Evolutionary conservation across 352 stramenopile genomes (phyloP).

Genomic region (Phytophthora foliorum): DNA sequence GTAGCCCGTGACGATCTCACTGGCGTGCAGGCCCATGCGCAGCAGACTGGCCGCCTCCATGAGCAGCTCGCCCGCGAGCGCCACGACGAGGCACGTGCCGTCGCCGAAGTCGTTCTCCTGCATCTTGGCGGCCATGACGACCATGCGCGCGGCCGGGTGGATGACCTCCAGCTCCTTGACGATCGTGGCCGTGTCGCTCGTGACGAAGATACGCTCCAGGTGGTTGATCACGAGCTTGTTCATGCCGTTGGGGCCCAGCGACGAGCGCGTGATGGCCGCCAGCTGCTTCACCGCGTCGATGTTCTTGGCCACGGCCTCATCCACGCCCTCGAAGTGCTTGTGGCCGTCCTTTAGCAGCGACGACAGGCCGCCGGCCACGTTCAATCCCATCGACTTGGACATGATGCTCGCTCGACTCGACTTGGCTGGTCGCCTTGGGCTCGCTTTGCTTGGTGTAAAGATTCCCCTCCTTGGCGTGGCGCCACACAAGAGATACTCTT

Average conservation of each 20-base stretch:
- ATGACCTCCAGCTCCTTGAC: constrained; percentile 99
- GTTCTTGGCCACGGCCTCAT: constrained; percentile 98
- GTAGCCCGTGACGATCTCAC: constrained; percentile 98
- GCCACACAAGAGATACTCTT: constrained; percentile 36
- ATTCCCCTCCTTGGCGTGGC: constrained; percentile 48
- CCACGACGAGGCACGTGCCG: constrained; percentile 97
- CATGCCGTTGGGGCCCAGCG: constrained; percentile 99
- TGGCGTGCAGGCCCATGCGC: constrained; percentile 97
- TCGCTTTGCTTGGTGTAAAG: constrained; percentile 39
- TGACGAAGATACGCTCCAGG: constrained; percentile 99
- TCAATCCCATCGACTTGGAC: constrained; percentile 96
- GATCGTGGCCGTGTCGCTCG: constrained; percentile 99
- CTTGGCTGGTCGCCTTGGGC: constrained; percentile 17
- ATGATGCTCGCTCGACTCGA: constrained; percentile 45
- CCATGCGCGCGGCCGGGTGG: constrained; percentile 98
- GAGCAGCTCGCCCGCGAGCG: constrained; percentile 98
- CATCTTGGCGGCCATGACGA: constrained; percentile 98
- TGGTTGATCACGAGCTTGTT: constrained; percentile 99
- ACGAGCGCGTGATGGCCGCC: constrained; percentile 97
- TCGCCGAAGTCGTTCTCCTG: constrained; percentile 98
- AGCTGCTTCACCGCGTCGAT: constrained; percentile 99
- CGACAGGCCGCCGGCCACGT: constrained; percentile 95
- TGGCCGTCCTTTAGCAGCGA: constrained; percentile 99
- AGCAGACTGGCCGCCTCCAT: constrained; percentile 97
- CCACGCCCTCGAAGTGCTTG: constrained; percentile 96